phyloP scores from a whole-genome alignment of 176 grass and related monocot genomes.

The Avena sativa region DNA sequence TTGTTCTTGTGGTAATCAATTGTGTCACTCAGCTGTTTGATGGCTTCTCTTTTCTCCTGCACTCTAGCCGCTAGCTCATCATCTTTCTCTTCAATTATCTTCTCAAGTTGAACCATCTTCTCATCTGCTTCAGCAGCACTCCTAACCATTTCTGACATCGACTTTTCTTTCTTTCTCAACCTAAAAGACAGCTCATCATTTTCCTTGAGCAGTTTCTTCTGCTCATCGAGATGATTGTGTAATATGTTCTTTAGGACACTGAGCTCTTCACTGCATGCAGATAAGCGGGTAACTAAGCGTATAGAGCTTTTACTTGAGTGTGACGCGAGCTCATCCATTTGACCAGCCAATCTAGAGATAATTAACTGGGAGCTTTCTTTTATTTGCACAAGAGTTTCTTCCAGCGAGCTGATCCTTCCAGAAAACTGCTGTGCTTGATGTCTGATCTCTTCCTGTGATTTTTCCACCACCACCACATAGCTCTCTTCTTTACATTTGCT shows the following conservation, averaged over 20 bases:
- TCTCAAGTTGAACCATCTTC: conserved; percentile 64
- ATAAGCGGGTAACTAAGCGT: conserved; percentile 37
- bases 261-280: conserved; percentile 54
- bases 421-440: conserved; percentile 50
- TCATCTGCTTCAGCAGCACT: conserved; percentile 17
- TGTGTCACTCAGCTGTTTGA: conserved; percentile 73
- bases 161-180: conserved; percentile 50
- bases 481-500: conserved; percentile 70
- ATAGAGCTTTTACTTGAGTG: conserved; percentile 40
- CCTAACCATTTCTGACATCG: conserved; percentile 41
- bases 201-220: conserved; percentile 50
- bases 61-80: conserved; percentile 62
- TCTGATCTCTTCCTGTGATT: conserved; percentile 45
- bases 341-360: conserved; percentile 43
- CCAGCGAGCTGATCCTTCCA: conserved; percentile 42
- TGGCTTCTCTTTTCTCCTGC: conserved; percentile 89
- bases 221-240: conserved; percentile 53
- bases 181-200: conserved; percentile 43
- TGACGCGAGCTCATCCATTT: conserved; percentile 56
- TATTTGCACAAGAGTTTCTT: conserved; percentile 56
- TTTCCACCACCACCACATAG: conserved; percentile 43
- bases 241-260: conserved; percentile 53
- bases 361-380: conserved; percentile 46
- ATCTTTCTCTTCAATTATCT: conserved; percentile 58
- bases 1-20: conserved; percentile 89